A percentile compares a stretch with the other conserved stretches of the same genome.
Conservation (phyloP, 345 rosid genomes). For the Murraya koenigii region DNA sequence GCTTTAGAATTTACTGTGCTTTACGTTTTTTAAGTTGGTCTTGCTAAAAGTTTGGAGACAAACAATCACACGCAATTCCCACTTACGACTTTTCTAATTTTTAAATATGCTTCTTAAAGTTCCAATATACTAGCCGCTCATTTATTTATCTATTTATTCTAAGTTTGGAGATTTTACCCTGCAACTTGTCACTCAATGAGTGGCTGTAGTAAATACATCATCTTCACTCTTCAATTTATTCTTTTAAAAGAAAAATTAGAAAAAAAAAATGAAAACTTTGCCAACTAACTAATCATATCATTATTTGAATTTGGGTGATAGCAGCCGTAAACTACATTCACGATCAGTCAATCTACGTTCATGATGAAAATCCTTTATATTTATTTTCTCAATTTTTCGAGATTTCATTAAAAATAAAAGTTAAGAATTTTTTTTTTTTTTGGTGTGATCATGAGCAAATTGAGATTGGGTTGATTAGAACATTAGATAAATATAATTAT, state of each 20-base stretch:
- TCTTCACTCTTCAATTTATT: no score
- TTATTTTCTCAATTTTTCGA: no score
- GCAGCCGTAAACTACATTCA: no score
- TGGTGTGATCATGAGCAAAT: neutral
- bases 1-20: neutral
- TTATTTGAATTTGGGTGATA: no score
- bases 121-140: neutral
- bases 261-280: no score
- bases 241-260: no score
- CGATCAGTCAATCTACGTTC: no score
- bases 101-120: neutral
- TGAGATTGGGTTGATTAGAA: no score
- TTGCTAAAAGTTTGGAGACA: neutral
- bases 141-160: no score
- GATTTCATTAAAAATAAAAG: neutral
- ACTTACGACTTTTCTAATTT: neutral
- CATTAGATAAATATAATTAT: neutral
- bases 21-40: neutral
- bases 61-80: constrained; percentile 8
- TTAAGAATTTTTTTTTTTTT: neutral
- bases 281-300: no score
- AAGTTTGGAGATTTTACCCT: neutral
- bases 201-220: no score
- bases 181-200: neutral
- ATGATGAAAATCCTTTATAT: no score